Evolutionary conservation across 2,329 filamentous ascomycete genomes (phyloP).

Genomic region (Periconia macrospinosa): DNA sequence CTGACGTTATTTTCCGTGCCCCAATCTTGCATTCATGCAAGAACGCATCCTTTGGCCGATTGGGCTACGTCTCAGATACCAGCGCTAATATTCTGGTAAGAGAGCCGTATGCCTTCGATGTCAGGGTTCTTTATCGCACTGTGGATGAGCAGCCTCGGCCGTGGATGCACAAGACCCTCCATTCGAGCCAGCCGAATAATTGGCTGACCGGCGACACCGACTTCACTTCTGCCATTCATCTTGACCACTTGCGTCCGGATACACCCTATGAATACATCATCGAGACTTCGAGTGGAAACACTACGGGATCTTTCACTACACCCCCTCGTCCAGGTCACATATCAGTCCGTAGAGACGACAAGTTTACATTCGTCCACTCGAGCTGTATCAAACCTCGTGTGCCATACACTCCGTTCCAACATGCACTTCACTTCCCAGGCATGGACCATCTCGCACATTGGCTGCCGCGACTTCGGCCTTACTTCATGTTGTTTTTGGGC

Average conservation of each 20-base stretch:
- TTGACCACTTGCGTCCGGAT: conserved; percentile 69
- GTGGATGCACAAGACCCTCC: conserved; percentile 36
- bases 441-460: conserved; percentile 75
- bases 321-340: conserved; percentile 71
- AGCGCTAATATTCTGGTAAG: conserved; percentile 81
- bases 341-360: conserved; percentile 61
- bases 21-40: conserved; percentile 69
- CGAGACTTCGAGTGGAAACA: conserved; percentile 69
- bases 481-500: conserved; percentile 73
- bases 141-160: conserved; percentile 27
- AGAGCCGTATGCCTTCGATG: conserved; percentile 73
- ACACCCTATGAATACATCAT: conserved; percentile 80
- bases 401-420: conserved; percentile 82
- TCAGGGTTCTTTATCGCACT: conserved; percentile 50
- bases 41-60: conserved; percentile 80
- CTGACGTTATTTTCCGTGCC: conserved; percentile 78
- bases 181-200: conserved; percentile 32
- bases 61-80: conserved; percentile 82
- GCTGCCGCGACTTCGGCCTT: conserved; percentile 70
- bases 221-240: conserved; percentile 71
- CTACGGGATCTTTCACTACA: conserved; percentile 78
- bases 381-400: conserved; percentile 92
- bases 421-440: conserved; percentile 80
- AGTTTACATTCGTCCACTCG: conserved; percentile 87
- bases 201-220: conserved; percentile 77